phyloP scores from a whole-genome alignment of 176 grass and related monocot species.

The Secale cereale region DNA sequence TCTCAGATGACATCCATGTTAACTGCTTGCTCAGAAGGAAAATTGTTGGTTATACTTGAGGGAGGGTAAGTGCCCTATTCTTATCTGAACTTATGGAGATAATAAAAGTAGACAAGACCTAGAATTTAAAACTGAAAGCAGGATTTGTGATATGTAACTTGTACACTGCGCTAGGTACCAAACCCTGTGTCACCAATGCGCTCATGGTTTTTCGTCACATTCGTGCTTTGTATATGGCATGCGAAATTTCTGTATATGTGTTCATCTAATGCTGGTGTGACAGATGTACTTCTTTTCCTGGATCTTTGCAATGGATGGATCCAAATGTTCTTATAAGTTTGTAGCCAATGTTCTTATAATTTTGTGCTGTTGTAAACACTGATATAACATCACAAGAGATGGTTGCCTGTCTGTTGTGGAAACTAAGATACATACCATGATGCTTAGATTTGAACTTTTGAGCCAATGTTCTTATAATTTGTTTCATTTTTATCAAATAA shows the following conservation, averaged over 20 bases:
- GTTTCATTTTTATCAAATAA: conserved; percentile 7
- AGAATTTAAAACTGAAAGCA: conserved; percentile 10
- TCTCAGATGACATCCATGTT: conserved; percentile 84
- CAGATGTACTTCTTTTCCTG: neutral
- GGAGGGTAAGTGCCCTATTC: conserved; percentile 63
- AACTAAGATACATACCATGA: neutral
- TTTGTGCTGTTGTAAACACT: neutral
- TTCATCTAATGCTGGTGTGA: neutral
- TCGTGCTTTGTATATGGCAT: neutral
- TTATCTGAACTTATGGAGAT: neutral
- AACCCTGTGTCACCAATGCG: neutral
- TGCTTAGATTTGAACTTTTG: conserved; percentile 12
- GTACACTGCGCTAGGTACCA: neutral
- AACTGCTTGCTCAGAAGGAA: conserved; percentile 60
- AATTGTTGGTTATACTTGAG: conserved; percentile 93
- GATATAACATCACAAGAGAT: neutral
- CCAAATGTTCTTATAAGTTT: neutral
- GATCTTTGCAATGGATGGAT: too few species aligned
- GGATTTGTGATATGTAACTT: neutral
- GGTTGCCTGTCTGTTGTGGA: conserved; percentile 8
- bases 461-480: neutral
- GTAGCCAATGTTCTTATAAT: neutral
- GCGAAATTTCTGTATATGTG: conserved; percentile 1
- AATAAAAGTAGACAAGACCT: neutral
- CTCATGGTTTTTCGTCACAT: neutral